Base-by-base conservation (phyloP, 2,329 filamentous ascomycete genomes). In the Cladosporium sp. region DNA sequence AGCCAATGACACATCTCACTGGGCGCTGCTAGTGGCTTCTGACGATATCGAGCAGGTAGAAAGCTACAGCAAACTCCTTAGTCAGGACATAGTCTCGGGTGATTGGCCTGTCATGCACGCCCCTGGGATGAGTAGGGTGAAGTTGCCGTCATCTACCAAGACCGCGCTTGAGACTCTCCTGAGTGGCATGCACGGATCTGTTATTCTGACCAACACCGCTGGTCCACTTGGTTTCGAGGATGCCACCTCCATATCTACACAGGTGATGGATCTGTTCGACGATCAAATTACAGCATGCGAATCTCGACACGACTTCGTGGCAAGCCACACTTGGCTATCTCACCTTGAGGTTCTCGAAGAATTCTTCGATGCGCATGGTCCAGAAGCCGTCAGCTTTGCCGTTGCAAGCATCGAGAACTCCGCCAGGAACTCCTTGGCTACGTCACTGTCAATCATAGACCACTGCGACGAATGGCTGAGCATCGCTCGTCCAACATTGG, bases 301-400 rank as follows among this genome's bases (percentile, higher is more conserved):
- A 71, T 88, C 90, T 28, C 87, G 91, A 67, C 91, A 90, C 0
- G 92, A 96, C 75, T 97, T 93, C 72, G 88, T 95, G 59, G 89
- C 89, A 33, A 90, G 92, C 1, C 91, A 96, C 71, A 84, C 91
- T 61, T 97, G 69, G 69, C 68, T 69, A 28, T 57, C 67, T 28
- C 69, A 70, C 31, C 37, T 69, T 6, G 69, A 70, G 21, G 65
- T n/a, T 12, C n/a, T 63, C 28, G 62, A 58, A 29, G 40, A 53
- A 1, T 52, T 59, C 18, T 26, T 65, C 23, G 23, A 40, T 7
- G 18, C 29, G 5, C 62, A 65, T 52, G 61, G 61, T 1, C 26
- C 50, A 23, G 40, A 60, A 14, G 21, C 63, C 31, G 12, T 65
- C n/a, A 21, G 21, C 11, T 29, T 12, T 28, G 10, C 26, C 11